phyloP scores from a whole-genome alignment of 768 basidiomycete species.

The Pleurotus pulmonarius region DNA sequence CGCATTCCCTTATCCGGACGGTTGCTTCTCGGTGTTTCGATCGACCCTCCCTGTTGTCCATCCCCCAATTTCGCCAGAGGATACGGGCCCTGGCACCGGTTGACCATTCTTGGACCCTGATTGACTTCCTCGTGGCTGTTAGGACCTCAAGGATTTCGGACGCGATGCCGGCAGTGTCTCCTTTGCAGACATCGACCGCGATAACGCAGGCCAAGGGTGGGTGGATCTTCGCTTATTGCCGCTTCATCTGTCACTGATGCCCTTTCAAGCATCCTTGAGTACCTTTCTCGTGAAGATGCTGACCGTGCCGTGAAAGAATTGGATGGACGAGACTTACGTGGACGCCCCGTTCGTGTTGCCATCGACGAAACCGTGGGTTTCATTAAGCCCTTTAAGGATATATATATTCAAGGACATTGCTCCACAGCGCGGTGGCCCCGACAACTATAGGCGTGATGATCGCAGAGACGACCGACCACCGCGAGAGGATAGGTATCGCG shows the following conservation, averaged over 20 bases:
- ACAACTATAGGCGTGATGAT: constrained; percentile 77
- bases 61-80: not conserved
- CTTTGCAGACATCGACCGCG: constrained; percentile 93
- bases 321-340: constrained; percentile 85
- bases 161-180: constrained; percentile 91
- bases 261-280: constrained; percentile 77
- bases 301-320: constrained; percentile 90
- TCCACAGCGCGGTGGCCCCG: constrained; percentile 57
- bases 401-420: constrained; percentile 9
- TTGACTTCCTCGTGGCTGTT: constrained; percentile 33
- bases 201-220: constrained; percentile 83
- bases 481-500: constrained; percentile 54
- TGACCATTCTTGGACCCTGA: constrained; percentile 30
- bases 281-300: constrained; percentile 82
- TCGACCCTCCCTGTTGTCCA: not conserved
- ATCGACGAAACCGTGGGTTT: constrained; percentile 55
- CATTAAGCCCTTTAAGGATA: not conserved
- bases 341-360: constrained; percentile 71
- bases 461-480: constrained; percentile 54
- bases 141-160: constrained; percentile 99
- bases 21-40: not conserved
- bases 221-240: constrained; percentile 18
- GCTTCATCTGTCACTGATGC: not conserved
- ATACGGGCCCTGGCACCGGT: not conserved
- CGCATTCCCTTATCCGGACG: constrained; percentile 15